phyloP scores from a whole-genome alignment of 495 filamentous ascomycete species.

The Neohortaea acidophila region DNA sequence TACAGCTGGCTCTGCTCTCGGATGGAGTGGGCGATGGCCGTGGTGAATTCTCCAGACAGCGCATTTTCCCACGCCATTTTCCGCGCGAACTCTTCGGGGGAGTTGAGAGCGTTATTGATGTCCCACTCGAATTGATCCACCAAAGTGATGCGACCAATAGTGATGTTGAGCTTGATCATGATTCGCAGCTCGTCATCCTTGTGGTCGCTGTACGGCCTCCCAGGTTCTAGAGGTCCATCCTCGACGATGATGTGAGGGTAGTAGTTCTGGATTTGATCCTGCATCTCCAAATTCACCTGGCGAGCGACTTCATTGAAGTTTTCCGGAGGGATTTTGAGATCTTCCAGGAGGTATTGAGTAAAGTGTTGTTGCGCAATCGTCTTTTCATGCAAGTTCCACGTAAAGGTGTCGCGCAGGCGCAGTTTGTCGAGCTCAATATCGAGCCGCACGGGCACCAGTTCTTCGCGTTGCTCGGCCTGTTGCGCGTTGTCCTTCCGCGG shows the following conservation, averaged over 20 bases:
- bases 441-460: slow-evolving; percentile 76
- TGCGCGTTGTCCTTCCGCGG: slow-evolving; percentile 60
- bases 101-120: slow-evolving; percentile 86
- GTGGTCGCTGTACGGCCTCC: slow-evolving; percentile 81
- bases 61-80: slow-evolving; percentile 84
- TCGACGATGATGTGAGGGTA: slow-evolving; percentile 80
- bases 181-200: slow-evolving; percentile 99
- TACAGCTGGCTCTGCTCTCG: slow-evolving; percentile 91
- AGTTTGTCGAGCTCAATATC: slow-evolving; percentile 94
- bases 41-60: slow-evolving; percentile 88
- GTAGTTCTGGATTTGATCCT: slow-evolving; percentile 83
- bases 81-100: slow-evolving; percentile 80
- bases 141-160: slow-evolving; percentile 85
- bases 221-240: slow-evolving; percentile 79
- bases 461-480: slow-evolving; percentile 79
- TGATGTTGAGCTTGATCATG: slow-evolving; percentile 88
- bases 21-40: slow-evolving; percentile 92
- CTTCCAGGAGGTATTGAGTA: slow-evolving; percentile 77
- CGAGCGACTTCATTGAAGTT: slow-evolving; percentile 49
- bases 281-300: slow-evolving; percentile 62
- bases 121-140: slow-evolving; percentile 99
- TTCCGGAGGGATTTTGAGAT: slow-evolving; percentile 64
- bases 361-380: slow-evolving; percentile 64
- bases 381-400: slow-evolving; percentile 92
- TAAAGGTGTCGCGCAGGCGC: slow-evolving; percentile 93